phyloP scores from a whole-genome alignment of 164 flowering plant species.

The Cinnamomum chago region DNA sequence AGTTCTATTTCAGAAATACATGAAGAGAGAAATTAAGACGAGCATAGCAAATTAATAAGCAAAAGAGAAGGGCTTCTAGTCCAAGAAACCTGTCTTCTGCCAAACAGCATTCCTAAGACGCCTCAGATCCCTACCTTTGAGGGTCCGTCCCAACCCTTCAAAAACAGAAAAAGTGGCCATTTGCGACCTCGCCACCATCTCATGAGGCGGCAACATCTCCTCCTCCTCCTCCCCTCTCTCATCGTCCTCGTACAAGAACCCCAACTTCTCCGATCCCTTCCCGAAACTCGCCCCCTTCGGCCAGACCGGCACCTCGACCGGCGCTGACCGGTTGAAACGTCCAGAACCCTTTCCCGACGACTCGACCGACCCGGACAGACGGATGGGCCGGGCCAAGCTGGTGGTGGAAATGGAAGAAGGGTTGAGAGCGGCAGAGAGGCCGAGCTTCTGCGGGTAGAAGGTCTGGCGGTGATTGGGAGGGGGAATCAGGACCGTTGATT shows the following conservation, averaged over 20 bases:
- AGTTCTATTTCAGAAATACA: too few relatives aligned
- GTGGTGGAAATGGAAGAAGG: conserved; percentile 30
- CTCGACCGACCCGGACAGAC: background rate
- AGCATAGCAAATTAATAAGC: background rate
- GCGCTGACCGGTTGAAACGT: conserved; percentile 36
- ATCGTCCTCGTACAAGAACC: conserved; percentile 23
- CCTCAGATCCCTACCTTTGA: conserved; percentile 57
- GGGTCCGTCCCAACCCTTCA: conserved; percentile 65
- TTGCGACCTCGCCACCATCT: conserved; percentile 51
- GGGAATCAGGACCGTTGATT: background rate
- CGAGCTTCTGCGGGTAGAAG: conserved; percentile 26
- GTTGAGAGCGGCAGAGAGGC: conserved; percentile 46
- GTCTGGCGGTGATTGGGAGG: conserved; percentile 11
- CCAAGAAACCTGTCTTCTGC: conserved; percentile 58
- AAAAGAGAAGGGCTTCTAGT: conserved; percentile 16
- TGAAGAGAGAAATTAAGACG: too few relatives aligned
- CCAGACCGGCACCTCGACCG: conserved; percentile 53
- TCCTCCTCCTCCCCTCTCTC: conserved; percentile 24
- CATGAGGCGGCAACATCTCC: conserved; percentile 56
- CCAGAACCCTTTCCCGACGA: background rate
- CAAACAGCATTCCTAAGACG: conserved; percentile 46
- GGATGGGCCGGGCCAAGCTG: conserved; percentile 19
- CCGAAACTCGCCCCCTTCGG: conserved; percentile 12
- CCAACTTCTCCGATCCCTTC: conserved; percentile 2
- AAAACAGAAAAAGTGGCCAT: conserved; percentile 44